Conservation (phyloP, 139 green algal species). For the Chlorella sp. region DNA sequence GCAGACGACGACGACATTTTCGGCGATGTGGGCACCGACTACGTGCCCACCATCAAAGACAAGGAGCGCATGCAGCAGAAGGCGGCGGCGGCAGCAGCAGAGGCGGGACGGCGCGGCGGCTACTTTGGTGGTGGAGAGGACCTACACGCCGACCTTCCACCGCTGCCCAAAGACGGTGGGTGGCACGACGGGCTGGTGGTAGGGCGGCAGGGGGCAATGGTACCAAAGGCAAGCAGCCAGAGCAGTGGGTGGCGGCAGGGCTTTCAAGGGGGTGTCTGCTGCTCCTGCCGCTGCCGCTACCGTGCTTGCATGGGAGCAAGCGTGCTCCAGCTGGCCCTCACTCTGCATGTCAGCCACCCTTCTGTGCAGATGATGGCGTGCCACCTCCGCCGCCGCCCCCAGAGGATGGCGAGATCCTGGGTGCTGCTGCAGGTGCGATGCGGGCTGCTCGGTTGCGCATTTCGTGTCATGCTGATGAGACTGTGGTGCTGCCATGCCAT, state of each 20-base stretch:
- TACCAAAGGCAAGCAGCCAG: no score
- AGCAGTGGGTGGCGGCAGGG: no score
- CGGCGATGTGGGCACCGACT: slow-evolving; percentile 90
- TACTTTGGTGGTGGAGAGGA: slow-evolving; percentile 36
- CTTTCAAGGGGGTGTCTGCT: no score
- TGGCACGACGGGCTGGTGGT: neutral
- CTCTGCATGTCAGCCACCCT: neutral
- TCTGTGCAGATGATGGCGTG: neutral
- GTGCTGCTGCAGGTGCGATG: neutral
- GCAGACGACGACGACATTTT: slow-evolving; percentile 94
- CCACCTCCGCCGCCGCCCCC: neutral
- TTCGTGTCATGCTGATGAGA: no score
- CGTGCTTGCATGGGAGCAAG: no score
- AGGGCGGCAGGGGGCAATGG: neutral
- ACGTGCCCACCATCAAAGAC: slow-evolving; percentile 65
- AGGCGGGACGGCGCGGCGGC: slow-evolving; percentile 12
- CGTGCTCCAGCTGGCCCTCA: no score
- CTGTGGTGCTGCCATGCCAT: no score
- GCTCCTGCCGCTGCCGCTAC: no score
- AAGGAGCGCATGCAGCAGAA: slow-evolving; percentile 18
- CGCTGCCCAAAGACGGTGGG: slow-evolving; percentile 43
- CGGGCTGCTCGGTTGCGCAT: no score
- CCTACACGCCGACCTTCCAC: slow-evolving; percentile 44
- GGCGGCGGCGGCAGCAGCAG: slow-evolving; percentile 17
- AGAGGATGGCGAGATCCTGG: neutral